Conservation (phyloP, 305 asterid genomes). For the Solanum hybrid region DNA sequence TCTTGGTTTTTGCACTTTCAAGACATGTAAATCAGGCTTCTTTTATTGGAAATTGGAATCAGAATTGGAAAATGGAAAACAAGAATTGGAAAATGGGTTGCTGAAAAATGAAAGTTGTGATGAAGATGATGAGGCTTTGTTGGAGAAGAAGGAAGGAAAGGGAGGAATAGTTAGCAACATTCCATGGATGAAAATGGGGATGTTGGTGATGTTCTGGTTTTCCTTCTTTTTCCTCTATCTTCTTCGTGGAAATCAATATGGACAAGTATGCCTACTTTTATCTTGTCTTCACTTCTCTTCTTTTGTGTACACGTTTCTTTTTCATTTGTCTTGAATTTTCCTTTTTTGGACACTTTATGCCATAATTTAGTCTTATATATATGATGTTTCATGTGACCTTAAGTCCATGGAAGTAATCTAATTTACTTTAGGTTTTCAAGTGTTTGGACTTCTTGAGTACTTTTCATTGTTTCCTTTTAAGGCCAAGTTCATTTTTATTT, state of each 20-base stretch:
- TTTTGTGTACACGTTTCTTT: not conserved
- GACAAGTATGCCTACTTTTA: conserved; percentile 38
- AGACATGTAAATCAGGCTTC: conserved; percentile 45
- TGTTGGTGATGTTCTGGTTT: conserved; percentile 45
- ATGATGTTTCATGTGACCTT: not conserved
- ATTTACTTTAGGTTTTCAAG: not conserved
- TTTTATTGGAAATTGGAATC: conserved; percentile 44
- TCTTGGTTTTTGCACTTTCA: conserved; percentile 47
- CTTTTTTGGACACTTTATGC: not conserved
- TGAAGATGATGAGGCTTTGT: conserved; percentile 22
- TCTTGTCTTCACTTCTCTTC: not conserved
- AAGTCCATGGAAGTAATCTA: not conserved
- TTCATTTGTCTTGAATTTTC: not conserved
- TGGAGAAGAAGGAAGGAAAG: conserved; percentile 7
- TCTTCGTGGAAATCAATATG: conserved; percentile 57
- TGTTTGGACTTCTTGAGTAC: not conserved
- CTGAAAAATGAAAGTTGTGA: not conserved
- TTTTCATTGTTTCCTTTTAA: not conserved
- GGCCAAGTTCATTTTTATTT: not conserved
- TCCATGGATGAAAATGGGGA: conserved; percentile 49
- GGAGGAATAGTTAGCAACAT: conserved; percentile 8
- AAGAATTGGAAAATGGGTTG: conserved; percentile 12
- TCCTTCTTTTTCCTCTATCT: conserved; percentile 47
- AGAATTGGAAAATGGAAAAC: conserved; percentile 10
- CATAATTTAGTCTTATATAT: not conserved